Base-by-base conservation (phyloP, 2,329 filamentous ascomycete species). In the Penicillium sp. region DNA sequence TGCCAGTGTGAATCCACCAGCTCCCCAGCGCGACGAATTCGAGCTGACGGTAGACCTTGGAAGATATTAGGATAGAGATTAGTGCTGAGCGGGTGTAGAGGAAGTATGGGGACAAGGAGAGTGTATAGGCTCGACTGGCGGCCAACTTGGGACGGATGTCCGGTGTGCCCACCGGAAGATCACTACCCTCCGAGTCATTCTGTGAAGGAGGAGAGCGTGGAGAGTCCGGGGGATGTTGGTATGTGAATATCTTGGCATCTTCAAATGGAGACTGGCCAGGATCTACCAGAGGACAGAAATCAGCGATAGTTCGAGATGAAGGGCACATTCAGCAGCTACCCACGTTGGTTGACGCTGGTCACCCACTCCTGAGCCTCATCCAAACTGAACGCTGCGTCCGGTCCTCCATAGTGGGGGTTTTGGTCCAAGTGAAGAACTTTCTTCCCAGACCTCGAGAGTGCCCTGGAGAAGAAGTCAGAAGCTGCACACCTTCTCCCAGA, bases 11-110 rank as follows among this genome's bases (percentile, higher is more conserved):
- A 51, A 97, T 85, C 83, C 89, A 97, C 85, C 93, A 97, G 52
- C 90, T 93, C 23, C 93, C 93, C 23, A 97, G 90, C 24, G 93
- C 91, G 58, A 94, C 84, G 64, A 97, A 97, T 70, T 97, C 93
- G 43, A 99, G 83, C 75, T 97, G 92, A 19, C 88, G 85, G 68
- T 93, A 93, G 11, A 92, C 89, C 63, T 87, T 89, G 6, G 93
- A 96, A 2, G 92, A 91, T n/a, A 97, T 90, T 14, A 97, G 84
- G 65, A 87, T 83, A 8, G 86, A 84, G 5, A 97, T 79, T 29
- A 97, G 81, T 61, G 84, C 81, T 2, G 92, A 96, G 50, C 88
- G 87, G 9, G 90, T 85, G 73, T 97, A 94, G 49, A 97, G 87
- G 59, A 97, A 79, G 67, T 95, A 90, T 6, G 94, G 92, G 18